Conservation (phyloP, 495 filamentous ascomycete genomes). For the Rusavskia elegans region DNA sequence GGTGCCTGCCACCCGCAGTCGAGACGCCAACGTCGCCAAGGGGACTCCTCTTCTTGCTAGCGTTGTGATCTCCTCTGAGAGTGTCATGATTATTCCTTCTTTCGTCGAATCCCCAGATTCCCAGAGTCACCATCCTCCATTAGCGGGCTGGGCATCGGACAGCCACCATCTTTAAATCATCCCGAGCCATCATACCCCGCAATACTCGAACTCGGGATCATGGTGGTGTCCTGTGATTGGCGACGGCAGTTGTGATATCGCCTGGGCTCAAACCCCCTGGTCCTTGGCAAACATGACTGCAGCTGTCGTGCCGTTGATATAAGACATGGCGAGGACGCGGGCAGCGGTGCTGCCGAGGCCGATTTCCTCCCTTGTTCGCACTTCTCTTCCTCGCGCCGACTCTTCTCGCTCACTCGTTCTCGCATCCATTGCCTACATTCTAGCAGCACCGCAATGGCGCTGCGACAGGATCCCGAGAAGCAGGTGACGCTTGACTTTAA, state of each 20-base stretch:
- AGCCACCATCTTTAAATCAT: neutral
- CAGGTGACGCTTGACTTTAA: neutral
- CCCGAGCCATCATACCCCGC: neutral
- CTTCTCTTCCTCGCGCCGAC: too few species aligned
- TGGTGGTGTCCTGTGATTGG: neutral
- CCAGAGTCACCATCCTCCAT: neutral
- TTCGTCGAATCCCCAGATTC: neutral
- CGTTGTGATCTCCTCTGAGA: too few species aligned
- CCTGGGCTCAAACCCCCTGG: too few species aligned
- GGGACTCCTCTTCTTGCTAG: too few species aligned
- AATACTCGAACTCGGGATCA: neutral
- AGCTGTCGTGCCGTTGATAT: neutral
- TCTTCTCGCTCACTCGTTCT: too few species aligned
- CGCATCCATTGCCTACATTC: neutral
- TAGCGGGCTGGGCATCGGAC: neutral
- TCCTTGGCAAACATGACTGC: neutral
- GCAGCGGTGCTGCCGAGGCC: neutral
- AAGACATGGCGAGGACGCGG: neutral
- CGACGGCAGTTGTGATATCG: neutral
- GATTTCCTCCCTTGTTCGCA: neutral
- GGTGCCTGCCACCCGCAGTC: too few species aligned
- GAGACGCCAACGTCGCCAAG: too few species aligned
- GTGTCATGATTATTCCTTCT: too few species aligned
- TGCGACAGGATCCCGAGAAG: neutral
- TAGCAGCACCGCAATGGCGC: neutral